These are phyloP conservation scores for Alternaria angustiovoidea DNA, from an alignment of 2,329 filamentous ascomycete species.

Conservation along the genomic window DNA sequence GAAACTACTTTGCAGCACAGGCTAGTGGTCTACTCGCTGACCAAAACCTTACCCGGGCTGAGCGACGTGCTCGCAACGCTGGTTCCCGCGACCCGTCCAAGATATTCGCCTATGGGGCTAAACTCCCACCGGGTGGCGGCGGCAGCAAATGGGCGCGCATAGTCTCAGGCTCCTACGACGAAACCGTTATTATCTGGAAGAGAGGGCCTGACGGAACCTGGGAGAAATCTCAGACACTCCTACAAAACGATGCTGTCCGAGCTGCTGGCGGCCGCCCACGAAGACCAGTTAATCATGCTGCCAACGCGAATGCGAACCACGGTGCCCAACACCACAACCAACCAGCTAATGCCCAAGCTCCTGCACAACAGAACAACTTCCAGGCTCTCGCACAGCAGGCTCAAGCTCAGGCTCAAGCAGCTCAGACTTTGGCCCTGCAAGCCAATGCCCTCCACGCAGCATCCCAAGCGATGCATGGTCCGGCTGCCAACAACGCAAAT, in stretches of 20 bases:
- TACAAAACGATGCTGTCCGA: slow-evolving; percentile 72
- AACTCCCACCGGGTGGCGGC: slow-evolving; percentile 88
- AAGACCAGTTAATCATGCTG: slow-evolving; percentile 35
- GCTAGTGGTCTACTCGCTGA: slow-evolving; percentile 54
- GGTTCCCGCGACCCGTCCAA: slow-evolving; percentile 79
- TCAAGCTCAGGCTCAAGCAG: slow-evolving; percentile 48
- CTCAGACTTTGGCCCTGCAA: slow-evolving; percentile 46
- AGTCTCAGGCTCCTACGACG: slow-evolving; percentile 95
- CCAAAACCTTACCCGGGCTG: slow-evolving; percentile 39
- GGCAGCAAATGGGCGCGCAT: slow-evolving; percentile 92
- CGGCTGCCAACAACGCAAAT: slow-evolving; percentile 21
- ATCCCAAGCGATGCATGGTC: slow-evolving; percentile 39
- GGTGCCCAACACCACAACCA: slow-evolving; percentile 29
- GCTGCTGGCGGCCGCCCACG: slow-evolving; percentile 56
- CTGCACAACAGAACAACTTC: slow-evolving; percentile 39
- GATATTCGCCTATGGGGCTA: slow-evolving; percentile 81
- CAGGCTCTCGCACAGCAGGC: slow-evolving; percentile 48
- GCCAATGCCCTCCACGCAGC: slow-evolving; percentile 47
- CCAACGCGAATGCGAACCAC: slow-evolving; percentile 27
- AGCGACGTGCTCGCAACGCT: slow-evolving; percentile 63
- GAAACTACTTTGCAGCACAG: slow-evolving; percentile 71
- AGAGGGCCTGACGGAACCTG: slow-evolving; percentile 85
- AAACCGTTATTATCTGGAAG: slow-evolving; percentile 94
- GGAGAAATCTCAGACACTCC: slow-evolving; percentile 77
- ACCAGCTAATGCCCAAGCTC: slow-evolving; percentile 17